Percentiles rank a stretch among this genome's conserved stretches.
phyloP scores from a whole-genome alignment of 352 stramenopile species.

The Phytophthora brassicae region DNA sequence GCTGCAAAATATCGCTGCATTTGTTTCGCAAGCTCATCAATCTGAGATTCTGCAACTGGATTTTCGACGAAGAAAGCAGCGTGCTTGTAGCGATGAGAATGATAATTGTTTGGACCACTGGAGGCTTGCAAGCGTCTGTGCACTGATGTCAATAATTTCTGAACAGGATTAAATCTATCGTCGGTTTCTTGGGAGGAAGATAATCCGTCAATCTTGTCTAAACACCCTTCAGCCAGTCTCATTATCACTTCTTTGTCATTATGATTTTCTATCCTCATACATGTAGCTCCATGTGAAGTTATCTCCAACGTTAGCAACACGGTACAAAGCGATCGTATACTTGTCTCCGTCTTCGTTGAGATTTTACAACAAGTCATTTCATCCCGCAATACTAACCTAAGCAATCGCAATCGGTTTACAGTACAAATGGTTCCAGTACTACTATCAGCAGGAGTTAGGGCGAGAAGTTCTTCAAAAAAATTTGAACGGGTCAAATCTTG shows the following conservation, averaged over 20 bases:
- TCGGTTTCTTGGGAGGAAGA: not conserved
- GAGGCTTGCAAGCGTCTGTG: slow-evolving; percentile 9
- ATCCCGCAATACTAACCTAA: slow-evolving; percentile 21
- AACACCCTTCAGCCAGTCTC: slow-evolving; percentile 25
- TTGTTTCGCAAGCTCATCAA: slow-evolving; percentile 3
- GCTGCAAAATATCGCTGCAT: slow-evolving; percentile 39
- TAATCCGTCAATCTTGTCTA: slow-evolving; percentile 11
- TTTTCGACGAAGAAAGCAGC: slow-evolving; percentile 33
- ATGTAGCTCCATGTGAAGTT: not conserved
- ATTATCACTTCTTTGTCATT: not conserved
- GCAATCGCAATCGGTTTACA: slow-evolving; percentile 23
- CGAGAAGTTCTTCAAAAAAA: slow-evolving; percentile 35
- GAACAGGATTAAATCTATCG: not conserved
- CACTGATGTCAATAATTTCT: not conserved
- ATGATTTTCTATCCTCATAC: no score
- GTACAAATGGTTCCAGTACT: not conserved
- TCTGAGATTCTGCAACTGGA: slow-evolving; percentile 20
- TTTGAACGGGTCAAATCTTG: slow-evolving; percentile 32
- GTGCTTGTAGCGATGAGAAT: slow-evolving; percentile 21
- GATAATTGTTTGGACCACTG: slow-evolving; percentile 1
- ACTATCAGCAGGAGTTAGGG: slow-evolving; percentile 2
- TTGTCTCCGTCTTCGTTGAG: slow-evolving; percentile 4
- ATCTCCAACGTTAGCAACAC: not conserved
- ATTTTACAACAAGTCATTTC: slow-evolving; percentile 11
- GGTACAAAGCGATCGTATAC: slow-evolving; percentile 21